A percentile compares a stretch with the other conserved stretches of the same genome.
phyloP scores from a whole-genome alignment of 139 green algal genomes.

The Coelastrella sp. region DNA sequence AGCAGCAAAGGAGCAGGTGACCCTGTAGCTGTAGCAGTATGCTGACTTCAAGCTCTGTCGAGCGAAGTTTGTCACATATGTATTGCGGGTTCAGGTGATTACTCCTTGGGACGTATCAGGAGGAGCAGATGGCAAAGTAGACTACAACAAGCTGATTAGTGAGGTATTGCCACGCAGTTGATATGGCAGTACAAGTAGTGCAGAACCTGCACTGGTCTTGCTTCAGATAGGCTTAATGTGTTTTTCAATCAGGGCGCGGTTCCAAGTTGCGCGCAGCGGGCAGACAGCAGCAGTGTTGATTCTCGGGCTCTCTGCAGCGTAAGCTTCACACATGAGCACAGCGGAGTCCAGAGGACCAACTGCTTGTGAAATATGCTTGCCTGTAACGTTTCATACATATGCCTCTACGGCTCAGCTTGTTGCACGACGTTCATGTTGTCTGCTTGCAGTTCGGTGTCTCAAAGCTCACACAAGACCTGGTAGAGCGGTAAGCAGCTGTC shows the following conservation, averaged over 20 bases:
- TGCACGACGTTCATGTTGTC: neutral
- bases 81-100: slow-evolving; percentile 37
- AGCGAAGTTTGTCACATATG: slow-evolving; percentile 7
- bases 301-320: neutral
- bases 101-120: slow-evolving; percentile 94
- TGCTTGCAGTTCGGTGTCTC: slow-evolving; percentile 50
- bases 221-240: too few relatives aligned
- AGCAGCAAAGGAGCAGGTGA: slow-evolving; percentile 22
- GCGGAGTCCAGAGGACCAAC: neutral
- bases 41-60: neutral
- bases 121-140: slow-evolving; percentile 90
- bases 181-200: neutral
- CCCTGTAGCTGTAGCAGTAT: neutral
- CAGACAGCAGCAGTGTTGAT: neutral
- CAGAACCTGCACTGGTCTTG: too few relatives aligned
- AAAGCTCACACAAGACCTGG: slow-evolving; percentile 38
- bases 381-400: neutral
- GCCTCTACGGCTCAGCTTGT: neutral
- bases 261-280: too few relatives aligned
- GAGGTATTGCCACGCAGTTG: slow-evolving; percentile 63
- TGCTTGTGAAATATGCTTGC: neutral
- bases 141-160: slow-evolving; percentile 96
- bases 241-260: too few relatives aligned
- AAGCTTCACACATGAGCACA: neutral
- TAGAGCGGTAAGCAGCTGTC: slow-evolving; percentile 29